These are phyloP conservation scores for Plasmodium coatneyi DNA, from an alignment of 169 alveolate genomes.

Conservation along the genomic window DNA sequence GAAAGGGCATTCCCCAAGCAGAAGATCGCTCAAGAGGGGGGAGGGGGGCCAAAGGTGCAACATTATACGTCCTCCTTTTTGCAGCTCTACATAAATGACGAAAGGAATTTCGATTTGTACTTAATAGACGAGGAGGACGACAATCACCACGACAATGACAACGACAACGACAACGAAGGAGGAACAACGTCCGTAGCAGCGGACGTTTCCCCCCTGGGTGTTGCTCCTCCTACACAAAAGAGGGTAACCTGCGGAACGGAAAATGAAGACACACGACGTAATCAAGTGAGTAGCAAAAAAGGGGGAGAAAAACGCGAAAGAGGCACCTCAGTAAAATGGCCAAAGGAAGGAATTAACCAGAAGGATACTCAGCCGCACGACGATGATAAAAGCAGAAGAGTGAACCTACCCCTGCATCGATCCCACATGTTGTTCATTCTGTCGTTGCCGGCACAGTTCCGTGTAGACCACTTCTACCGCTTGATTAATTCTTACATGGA, in stretches of 20 bases:
- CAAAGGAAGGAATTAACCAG: not conserved
- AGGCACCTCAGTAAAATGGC: not conserved
- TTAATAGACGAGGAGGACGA: conserved; percentile 42
- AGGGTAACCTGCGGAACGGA: not conserved
- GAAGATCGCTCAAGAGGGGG: not conserved
- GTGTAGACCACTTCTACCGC: conserved; percentile 26
- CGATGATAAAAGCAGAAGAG: not conserved
- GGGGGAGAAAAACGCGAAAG: not conserved
- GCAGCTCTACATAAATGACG: conserved; percentile 19
- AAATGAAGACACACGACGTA: not conserved
- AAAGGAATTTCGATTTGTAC: conserved; percentile 37
- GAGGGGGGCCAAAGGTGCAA: conserved; percentile 7
- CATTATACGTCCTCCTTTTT: conserved; percentile 30
- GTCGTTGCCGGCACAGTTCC: conserved; percentile 23
- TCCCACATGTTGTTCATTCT: conserved; percentile 53
- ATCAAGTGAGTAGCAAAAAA: not conserved
- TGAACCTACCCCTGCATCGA: conserved; percentile 50
- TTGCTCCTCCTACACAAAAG: not conserved
- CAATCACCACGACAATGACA: conserved; percentile 8
- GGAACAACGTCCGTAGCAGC: not conserved
- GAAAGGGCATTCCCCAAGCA: conserved; percentile 20
- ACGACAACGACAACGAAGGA: not conserved
- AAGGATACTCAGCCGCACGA: not conserved
- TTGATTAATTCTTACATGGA: conserved; percentile 19
- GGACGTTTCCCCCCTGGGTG: no score